A percentile compares a stretch with the other conserved stretches of the same genome.
Evolutionary conservation across 306 rosid genomes (phyloP).

Genomic region (Rosa chinensis): DNA sequence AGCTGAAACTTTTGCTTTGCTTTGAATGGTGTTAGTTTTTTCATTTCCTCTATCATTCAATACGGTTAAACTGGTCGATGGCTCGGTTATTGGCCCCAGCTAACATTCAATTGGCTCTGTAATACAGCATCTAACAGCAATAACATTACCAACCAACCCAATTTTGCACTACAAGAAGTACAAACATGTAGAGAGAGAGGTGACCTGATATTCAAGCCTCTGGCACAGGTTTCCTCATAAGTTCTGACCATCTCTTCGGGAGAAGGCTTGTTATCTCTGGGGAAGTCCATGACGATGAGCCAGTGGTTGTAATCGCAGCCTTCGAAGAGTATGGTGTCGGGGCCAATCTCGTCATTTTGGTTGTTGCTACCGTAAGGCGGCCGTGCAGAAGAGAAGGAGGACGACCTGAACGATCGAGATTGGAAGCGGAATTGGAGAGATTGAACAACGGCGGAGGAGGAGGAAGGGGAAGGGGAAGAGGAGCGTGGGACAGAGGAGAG

Average conservation of each 20-base stretch:
- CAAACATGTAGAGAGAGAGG: neutral
- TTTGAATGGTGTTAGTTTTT: too few species aligned
- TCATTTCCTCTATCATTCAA: too few species aligned
- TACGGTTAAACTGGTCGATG: too few species aligned
- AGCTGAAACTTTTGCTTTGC: too few species aligned
- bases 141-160: neutral
- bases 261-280: slow-evolving; percentile 45
- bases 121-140: neutral
- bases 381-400: slow-evolving; percentile 42
- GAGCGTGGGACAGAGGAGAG: slow-evolving; percentile 11
- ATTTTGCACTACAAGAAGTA: neutral
- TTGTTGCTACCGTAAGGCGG: slow-evolving; percentile 15
- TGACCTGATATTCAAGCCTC: slow-evolving; percentile 75
- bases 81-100: too few species aligned
- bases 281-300: slow-evolving; percentile 72
- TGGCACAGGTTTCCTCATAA: slow-evolving; percentile 75
- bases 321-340: slow-evolving; percentile 73
- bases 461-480: neutral
- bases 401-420: slow-evolving; percentile 41
- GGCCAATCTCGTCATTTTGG: slow-evolving; percentile 50
- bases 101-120: too few species aligned
- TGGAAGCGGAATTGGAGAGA: slow-evolving; percentile 10
- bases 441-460: slow-evolving; percentile 4
- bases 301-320: slow-evolving; percentile 91
- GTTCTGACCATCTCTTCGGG: slow-evolving; percentile 58